A percentile compares a stretch with the other conserved stretches of the same genome.
Conservation (phyloP, 306 rosid species). For the Vigna hirtella region DNA sequence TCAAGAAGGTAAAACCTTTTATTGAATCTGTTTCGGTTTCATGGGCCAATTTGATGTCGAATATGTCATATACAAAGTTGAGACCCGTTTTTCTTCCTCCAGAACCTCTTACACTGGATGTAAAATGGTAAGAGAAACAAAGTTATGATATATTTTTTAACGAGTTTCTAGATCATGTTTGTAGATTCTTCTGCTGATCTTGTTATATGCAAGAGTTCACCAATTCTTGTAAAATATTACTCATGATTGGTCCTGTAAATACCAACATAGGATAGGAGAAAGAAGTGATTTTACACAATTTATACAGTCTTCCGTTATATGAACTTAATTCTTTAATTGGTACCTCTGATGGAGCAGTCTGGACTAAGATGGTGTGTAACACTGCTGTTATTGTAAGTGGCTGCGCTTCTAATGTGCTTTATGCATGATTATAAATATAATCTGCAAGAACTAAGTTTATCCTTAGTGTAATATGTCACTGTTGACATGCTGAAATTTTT, state of each 20-base stretch:
- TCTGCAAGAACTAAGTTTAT: constrained; percentile 30
- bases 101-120: constrained; percentile 85
- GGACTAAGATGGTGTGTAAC: constrained; percentile 52
- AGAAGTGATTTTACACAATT: constrained; percentile 39
- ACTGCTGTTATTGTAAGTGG: not conserved
- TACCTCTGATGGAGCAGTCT: constrained; percentile 41
- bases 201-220: constrained; percentile 37
- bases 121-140: constrained; percentile 76
- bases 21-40: constrained; percentile 68
- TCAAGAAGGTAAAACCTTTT: constrained; percentile 65
- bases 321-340: constrained; percentile 53
- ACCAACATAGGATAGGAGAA: constrained; percentile 36
- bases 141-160: constrained; percentile 38
- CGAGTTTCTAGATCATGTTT: constrained; percentile 30
- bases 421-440: constrained; percentile 21
- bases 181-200: constrained; percentile 40
- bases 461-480: not conserved
- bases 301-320: constrained; percentile 8
- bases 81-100: constrained; percentile 77
- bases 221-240: constrained; percentile 44
- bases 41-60: constrained; percentile 79
- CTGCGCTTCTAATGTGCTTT: not conserved
- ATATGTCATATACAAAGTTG: constrained; percentile 77
- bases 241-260: constrained; percentile 56
- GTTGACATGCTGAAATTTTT: constrained; percentile 30